These are phyloP conservation scores for Ophiostoma piceae DNA, from an alignment of 2,329 filamentous ascomycete genomes.

Conservation along the genomic window DNA sequence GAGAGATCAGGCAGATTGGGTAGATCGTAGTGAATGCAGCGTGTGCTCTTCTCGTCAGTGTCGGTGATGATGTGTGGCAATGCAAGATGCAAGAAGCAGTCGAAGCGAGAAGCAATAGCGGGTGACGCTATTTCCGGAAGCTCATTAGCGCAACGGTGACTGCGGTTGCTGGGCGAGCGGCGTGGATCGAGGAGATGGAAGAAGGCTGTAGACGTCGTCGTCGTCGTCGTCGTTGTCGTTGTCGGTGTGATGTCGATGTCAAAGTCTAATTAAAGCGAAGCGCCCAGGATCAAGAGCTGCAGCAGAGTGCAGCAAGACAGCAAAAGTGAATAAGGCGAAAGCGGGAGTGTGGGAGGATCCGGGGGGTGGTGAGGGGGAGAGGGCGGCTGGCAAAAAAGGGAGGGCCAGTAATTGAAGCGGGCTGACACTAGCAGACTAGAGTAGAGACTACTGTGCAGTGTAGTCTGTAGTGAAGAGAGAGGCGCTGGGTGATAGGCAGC, in stretches of 20 bases:
- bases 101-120: not conserved
- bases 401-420: constrained; percentile 1
- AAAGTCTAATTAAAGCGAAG: constrained; percentile 5
- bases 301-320: not conserved
- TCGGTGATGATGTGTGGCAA: not conserved
- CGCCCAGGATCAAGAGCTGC: constrained; percentile 2
- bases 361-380: not conserved
- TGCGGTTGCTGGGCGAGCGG: constrained; percentile 9
- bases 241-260: not conserved
- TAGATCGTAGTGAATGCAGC: not conserved
- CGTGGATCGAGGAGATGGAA: not conserved
- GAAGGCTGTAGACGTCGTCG: not conserved
- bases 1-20: not conserved
- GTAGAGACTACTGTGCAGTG: not conserved
- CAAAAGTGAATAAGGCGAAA: constrained; percentile 7
- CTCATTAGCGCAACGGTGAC: constrained; percentile 21
- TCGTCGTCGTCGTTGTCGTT: not conserved
- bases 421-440: not conserved
- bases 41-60: not conserved
- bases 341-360: constrained; percentile 3
- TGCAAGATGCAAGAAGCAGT: not conserved
- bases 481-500: not conserved
- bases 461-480: not conserved
- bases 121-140: constrained; percentile 16
- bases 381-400: constrained; percentile 8